Percentiles rank a stretch among this genome's conserved stretches.
phyloP scores from a whole-genome alignment of 768 basidiomycete genomes.

The Clitopilus passeckerianus region DNA sequence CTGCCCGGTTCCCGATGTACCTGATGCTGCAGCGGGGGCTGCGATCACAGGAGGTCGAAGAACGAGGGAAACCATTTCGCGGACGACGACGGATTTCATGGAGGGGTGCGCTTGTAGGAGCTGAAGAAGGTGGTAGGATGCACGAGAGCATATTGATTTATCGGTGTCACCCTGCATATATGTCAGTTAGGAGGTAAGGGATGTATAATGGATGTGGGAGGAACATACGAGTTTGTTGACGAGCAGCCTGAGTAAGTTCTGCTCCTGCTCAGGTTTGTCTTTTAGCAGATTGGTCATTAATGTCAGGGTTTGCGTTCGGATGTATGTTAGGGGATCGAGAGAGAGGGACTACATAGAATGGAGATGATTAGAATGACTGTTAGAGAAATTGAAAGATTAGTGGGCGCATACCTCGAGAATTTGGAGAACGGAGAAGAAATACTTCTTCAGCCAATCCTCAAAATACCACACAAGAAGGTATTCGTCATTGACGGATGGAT shows the following conservation, averaged over 20 bases:
- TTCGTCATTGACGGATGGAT: constrained; percentile 60
- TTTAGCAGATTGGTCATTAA: constrained; percentile 77
- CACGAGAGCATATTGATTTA: constrained; percentile 81
- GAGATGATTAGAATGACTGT: background rate
- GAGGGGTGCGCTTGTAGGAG: constrained; percentile 86
- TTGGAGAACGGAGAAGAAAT: constrained; percentile 88
- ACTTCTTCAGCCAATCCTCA: constrained; percentile 98
- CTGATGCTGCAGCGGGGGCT: constrained; percentile 34
- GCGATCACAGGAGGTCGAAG: constrained; percentile 33
- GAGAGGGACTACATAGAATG: constrained; percentile 54
- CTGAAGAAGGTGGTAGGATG: constrained; percentile 86
- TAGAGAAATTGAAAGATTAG: background rate
- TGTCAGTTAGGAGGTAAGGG: background rate
- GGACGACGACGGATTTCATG: constrained; percentile 88
- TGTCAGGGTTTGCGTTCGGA: constrained; percentile 78
- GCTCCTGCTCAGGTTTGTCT: constrained; percentile 95
- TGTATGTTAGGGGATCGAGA: constrained; percentile 81
- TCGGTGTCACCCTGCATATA: constrained; percentile 77
- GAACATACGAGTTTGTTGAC: constrained; percentile 86
- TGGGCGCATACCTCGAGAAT: constrained; percentile 68
- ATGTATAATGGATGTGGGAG: background rate
- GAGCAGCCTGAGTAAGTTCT: constrained; percentile 87
- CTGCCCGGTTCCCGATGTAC: constrained; percentile 26
- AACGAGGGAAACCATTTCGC: constrained; percentile 78
- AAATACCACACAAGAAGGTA: constrained; percentile 84